Evolutionary conservation across 2,329 filamentous ascomycete species (phyloP).

Genomic region (Leptosphaerulina australis): DNA sequence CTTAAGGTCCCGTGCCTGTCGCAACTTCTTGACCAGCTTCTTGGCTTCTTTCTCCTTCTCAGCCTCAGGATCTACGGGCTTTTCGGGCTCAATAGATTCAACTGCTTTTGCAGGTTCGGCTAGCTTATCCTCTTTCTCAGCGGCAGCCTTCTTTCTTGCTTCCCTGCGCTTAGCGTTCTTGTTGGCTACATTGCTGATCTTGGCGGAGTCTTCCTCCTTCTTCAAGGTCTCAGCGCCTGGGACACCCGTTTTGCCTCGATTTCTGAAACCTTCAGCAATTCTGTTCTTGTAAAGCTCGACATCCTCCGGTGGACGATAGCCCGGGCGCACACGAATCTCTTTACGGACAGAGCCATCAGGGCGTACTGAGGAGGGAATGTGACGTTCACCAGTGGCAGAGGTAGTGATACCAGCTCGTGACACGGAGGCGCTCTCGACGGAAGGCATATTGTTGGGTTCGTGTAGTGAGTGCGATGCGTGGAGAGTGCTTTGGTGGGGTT

Average conservation of each 20-base stretch:
- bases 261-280: conserved; percentile 83
- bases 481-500: background rate
- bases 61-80: conserved; percentile 66
- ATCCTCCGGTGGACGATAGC: conserved; percentile 93
- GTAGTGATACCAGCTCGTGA: conserved; percentile 68
- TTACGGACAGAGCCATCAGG: conserved; percentile 90
- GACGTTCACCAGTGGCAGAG: conserved; percentile 75
- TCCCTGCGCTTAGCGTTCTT: conserved; percentile 87
- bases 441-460: conserved; percentile 34
- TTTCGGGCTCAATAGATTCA: conserved; percentile 33
- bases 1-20: conserved; percentile 88
- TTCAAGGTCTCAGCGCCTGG: conserved; percentile 71
- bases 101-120: conserved; percentile 22
- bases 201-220: conserved; percentile 52
- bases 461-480: background rate
- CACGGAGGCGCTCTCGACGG: conserved; percentile 37
- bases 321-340: conserved; percentile 91
- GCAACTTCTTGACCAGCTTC: conserved; percentile 90
- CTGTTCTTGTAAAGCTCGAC: conserved; percentile 95
- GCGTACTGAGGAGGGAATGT: conserved; percentile 86
- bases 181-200: conserved; percentile 62
- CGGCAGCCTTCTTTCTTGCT: conserved; percentile 63
- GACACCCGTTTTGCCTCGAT: conserved; percentile 70
- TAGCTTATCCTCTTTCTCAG: conserved; percentile 48
- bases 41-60: conserved; percentile 93